These are phyloP conservation scores for Boletus sp. DNA, from an alignment of 768 basidiomycete genomes.

Conservation along the genomic window DNA sequence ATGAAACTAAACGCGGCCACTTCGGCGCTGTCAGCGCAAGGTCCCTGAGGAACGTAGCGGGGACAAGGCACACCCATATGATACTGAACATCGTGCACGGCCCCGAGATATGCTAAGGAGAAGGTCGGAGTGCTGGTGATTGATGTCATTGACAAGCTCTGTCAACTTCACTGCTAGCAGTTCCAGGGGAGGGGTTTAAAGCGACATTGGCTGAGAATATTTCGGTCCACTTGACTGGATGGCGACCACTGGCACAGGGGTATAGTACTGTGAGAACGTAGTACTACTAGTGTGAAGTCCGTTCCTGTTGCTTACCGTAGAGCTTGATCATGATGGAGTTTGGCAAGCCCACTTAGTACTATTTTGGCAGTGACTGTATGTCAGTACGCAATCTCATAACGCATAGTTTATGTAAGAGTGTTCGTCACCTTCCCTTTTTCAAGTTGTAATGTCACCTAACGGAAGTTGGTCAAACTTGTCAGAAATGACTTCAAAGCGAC, in stretches of 20 bases:
- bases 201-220: neutral
- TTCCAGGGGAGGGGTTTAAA: slow-evolving; percentile 32
- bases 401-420: too few species aligned
- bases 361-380: neutral
- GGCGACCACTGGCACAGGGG: too few species aligned
- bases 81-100: slow-evolving; percentile 8
- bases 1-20: slow-evolving; percentile 28
- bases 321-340: neutral
- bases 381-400: neutral
- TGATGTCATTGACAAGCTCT: neutral
- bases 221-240: neutral
- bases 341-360: neutral
- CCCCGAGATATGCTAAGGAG: slow-evolving; percentile 1
- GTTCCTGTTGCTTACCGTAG: neutral
- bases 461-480: too few species aligned
- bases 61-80: slow-evolving; percentile 6
- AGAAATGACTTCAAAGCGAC: too few species aligned
- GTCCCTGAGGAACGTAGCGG: neutral
- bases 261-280: neutral
- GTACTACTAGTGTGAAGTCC: neutral
- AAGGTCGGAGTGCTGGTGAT: neutral
- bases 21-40: neutral
- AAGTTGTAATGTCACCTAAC: too few species aligned
- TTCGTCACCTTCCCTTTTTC: neutral
- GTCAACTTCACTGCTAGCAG: slow-evolving; percentile 54